These are phyloP conservation scores for Agaricales sp. DNA, from an alignment of 1,284 basidiomycete species.

Conservation along the genomic window DNA sequence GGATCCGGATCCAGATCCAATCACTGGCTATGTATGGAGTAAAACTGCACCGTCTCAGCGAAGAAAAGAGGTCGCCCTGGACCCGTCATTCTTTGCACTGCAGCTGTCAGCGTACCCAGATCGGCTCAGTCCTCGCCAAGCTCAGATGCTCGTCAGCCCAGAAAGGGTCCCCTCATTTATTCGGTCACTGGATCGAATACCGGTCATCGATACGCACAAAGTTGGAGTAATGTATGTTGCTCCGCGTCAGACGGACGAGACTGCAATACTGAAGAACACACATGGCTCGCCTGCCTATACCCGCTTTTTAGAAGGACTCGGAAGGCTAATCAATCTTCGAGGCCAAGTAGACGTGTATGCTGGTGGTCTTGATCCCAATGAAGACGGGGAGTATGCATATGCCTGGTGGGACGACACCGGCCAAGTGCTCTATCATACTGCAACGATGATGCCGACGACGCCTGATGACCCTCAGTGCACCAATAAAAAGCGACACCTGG, in stretches of 20 bases:
- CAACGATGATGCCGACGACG: constrained; percentile 93
- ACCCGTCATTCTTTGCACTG: constrained; percentile 82
- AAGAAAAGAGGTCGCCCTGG: constrained; percentile 75
- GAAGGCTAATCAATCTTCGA: constrained; percentile 82
- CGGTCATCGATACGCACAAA: constrained; percentile 97
- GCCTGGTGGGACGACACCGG: constrained; percentile 99
- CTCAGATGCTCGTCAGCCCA: constrained; percentile 48
- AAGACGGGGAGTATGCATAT: constrained; percentile 92
- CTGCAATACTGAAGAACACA: constrained; percentile 82
- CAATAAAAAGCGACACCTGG: constrained; percentile 88
- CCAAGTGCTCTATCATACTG: constrained; percentile 92
- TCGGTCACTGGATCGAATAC: constrained; percentile 73
- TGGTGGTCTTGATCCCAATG: constrained; percentile 82
- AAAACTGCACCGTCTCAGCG: constrained; percentile 78
- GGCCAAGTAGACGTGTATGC: constrained; percentile 92
- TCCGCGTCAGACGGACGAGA: constrained; percentile 79
- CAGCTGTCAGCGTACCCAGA: constrained; percentile 80
- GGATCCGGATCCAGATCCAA: constrained; percentile 50
- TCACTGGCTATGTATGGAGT: constrained; percentile 80
- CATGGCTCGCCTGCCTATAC: constrained; percentile 94
- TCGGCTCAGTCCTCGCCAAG: constrained; percentile 20
- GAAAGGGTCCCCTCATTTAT: constrained; percentile 45
- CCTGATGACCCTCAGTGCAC: constrained; percentile 58
- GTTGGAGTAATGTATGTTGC: constrained; percentile 96
- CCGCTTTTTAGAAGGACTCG: constrained; percentile 85